Base-by-base conservation (phyloP, 331 rosid genomes). In the Prunus yedoensis region DNA sequence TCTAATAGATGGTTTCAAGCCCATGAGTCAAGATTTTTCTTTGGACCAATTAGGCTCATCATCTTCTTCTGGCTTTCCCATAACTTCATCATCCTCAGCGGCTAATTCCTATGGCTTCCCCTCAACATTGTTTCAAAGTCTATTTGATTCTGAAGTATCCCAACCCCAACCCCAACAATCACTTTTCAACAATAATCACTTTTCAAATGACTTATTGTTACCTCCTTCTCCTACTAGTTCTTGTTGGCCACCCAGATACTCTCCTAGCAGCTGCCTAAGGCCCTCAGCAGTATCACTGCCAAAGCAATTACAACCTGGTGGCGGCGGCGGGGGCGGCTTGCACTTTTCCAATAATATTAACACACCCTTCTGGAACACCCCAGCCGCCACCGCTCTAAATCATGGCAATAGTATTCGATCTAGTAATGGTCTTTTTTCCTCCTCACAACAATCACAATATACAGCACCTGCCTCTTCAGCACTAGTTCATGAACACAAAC, bases 361-460 rank as follows among this genome's bases (percentile, higher is more conserved):
- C 8, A 81, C 96, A 61, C 88, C 96, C 70, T 89, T 87, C 70
- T 95, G 97, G 97, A 92, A 90, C 80, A 85, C 88, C 79, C 84
- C 98, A 0, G 75, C 89, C 5, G 80, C 76, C 21, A 41, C 54
- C 13, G 80, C 82, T 9, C 77, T 85, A 12, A 64, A 62, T 68
- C 77, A 17, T 57, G 90, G 81, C 73, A 84, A 57, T 57, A 21
- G 28, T 21, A 28, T 77, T 50, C 79, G 84, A 74, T 58, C 81
- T 17, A 46, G 25, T 38, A 35, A 41, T 3, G 81, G 80, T 65
- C 79, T 85, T 65, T 88, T 83, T 30, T 18, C 83, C 62, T 71
- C 90, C 1, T 63, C 92, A 15, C 93, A 87, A 52, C n/a, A n/a
- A n/a, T 4, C 85, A 51, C 93, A 81, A 45, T 79, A 81, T 67